A percentile compares a stretch with the other conserved stretches of the same genome.
Evolutionary conservation across 345 rosid genomes (phyloP).

Genomic region (Populus davidiana): DNA sequence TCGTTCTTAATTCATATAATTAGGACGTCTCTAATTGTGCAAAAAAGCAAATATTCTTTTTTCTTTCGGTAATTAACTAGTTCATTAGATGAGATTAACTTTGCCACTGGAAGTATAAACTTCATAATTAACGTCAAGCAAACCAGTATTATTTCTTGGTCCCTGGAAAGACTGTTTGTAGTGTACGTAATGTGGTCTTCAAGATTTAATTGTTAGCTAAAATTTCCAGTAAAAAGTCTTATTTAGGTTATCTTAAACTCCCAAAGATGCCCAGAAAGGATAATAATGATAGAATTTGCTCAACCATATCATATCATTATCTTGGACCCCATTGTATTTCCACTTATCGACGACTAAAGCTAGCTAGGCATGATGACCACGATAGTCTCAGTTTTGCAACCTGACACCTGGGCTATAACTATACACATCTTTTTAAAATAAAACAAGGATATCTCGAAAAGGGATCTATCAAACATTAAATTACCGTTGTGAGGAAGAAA

Average conservation of each 20-base stretch:
- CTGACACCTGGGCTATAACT: background rate
- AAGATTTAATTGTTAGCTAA: conserved; percentile 11
- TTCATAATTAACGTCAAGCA: no score
- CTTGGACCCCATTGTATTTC: conserved; percentile 18
- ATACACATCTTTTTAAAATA: conserved; percentile 1
- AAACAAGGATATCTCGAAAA: background rate
- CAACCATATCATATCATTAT: conserved; percentile 18
- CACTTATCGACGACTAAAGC: background rate
- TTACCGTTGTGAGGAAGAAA: background rate
- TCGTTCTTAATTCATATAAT: no score
- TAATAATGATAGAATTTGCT: conserved; percentile 14
- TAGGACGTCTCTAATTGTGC: no score
- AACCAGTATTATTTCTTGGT: no score
- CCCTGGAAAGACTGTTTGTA: background rate
- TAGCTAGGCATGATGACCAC: conserved; percentile 1
- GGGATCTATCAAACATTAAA: conserved; percentile 3
- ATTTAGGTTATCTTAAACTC: conserved; percentile 19
- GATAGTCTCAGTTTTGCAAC: conserved; percentile 8
- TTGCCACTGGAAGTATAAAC: no score
- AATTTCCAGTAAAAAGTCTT: conserved; percentile 20
- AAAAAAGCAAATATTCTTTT: no score
- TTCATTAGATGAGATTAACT: no score
- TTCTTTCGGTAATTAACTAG: no score
- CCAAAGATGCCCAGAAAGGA: conserved; percentile 1
- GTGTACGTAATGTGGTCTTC: background rate